Conservation (phyloP, 768 basidiomycete genomes). For the Termitomyces sp. region DNA sequence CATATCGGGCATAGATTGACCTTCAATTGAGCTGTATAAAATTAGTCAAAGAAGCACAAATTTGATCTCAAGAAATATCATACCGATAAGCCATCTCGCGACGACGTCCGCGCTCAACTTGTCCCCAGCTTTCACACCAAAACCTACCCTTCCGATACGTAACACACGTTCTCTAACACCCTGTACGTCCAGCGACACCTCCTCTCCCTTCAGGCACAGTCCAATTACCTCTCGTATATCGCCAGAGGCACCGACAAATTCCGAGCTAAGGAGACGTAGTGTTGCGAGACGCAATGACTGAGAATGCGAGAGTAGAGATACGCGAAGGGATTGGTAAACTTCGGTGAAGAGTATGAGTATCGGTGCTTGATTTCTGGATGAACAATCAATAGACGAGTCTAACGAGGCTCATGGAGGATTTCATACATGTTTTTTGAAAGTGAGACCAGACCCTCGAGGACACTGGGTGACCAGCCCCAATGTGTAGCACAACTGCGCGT, state of each 20-base stretch:
- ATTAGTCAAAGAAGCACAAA: neutral
- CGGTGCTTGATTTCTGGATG: constrained; percentile 18
- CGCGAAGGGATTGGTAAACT: constrained; percentile 47
- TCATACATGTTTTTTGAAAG: constrained; percentile 44
- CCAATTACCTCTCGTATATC: constrained; percentile 51
- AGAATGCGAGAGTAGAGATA: constrained; percentile 68
- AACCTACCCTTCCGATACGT: constrained; percentile 66
- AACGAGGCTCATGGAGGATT: neutral
- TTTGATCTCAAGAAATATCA: constrained; percentile 12
- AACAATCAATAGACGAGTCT: neutral
- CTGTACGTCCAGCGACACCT: constrained; percentile 69
- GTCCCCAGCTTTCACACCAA: constrained; percentile 52
- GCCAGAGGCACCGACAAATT: constrained; percentile 35
- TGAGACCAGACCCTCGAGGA: constrained; percentile 48
- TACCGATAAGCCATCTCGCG: constrained; percentile 70
- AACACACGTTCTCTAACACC: constrained; percentile 84
- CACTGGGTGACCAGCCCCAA: constrained; percentile 57
- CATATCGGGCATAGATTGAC: constrained; percentile 90
- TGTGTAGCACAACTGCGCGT: constrained; percentile 32
- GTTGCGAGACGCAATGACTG: constrained; percentile 56
- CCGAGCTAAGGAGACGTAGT: constrained; percentile 58
- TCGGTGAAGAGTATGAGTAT: constrained; percentile 38
- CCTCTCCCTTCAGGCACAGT: constrained; percentile 75
- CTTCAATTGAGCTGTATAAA: constrained; percentile 75
- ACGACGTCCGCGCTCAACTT: constrained; percentile 57